Percentiles rank a stretch among this genome's conserved stretches.
Evolutionary conservation across 257 asterid genomes (phyloP).

Genomic region (Gentiana macrophylla): DNA sequence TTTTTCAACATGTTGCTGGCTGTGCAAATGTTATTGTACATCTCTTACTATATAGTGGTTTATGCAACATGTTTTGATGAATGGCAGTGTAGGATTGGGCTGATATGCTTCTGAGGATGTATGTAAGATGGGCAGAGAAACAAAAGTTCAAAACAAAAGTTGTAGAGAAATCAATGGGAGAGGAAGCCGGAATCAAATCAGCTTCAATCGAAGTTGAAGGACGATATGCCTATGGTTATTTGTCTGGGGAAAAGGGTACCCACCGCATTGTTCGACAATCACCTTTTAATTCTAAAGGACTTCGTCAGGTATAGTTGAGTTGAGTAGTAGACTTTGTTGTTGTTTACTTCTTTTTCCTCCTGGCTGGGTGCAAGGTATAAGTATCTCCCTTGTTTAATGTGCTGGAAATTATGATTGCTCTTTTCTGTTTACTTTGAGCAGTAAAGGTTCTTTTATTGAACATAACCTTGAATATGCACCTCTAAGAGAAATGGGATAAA

Average conservation of each 20-base stretch:
- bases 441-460: too few relatives aligned
- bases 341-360: background rate
- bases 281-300: conserved; percentile 95
- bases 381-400: too few relatives aligned
- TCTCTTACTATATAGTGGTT: conserved; percentile 10
- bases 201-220: conserved; percentile 90
- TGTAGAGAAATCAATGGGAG: conserved; percentile 87
- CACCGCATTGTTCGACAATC: conserved; percentile 93
- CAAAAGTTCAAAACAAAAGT: conserved; percentile 76
- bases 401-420: too few relatives aligned
- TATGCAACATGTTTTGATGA: conserved; percentile 44
- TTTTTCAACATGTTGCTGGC: background rate
- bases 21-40: background rate
- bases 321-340: background rate
- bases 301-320: conserved; percentile 59
- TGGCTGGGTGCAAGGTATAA: too few relatives aligned
- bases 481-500: too few relatives aligned
- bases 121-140: conserved; percentile 91
- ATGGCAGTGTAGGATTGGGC: conserved; percentile 99
- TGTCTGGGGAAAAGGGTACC: conserved; percentile 97
- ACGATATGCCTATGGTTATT: conserved; percentile 78
- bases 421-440: too few relatives aligned
- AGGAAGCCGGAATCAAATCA: conserved; percentile 95
- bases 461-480: too few relatives aligned
- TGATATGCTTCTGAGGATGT: conserved; percentile 99